A percentile compares a stretch with the other conserved stretches of the same genome.
Evolutionary conservation across 495 filamentous ascomycete genomes (phyloP).

Genomic region (Penicillium psychrofluorescens): DNA sequence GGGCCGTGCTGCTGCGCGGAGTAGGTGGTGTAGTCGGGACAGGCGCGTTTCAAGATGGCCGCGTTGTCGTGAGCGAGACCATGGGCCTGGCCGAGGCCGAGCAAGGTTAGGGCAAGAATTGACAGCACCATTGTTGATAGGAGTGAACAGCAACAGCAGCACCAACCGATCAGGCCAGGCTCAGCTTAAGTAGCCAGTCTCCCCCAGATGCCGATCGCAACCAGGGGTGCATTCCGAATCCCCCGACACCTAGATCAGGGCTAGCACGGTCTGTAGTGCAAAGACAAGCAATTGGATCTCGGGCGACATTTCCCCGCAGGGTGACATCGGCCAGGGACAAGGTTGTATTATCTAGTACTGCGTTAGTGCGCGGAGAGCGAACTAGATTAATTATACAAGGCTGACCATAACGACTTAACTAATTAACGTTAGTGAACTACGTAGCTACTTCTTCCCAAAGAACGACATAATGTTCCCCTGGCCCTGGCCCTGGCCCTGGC

Average conservation of each 20-base stretch:
- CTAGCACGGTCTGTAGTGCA: no score
- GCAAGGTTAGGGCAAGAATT: slow-evolving; percentile 3
- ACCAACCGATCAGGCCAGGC: no score
- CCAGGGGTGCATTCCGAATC: slow-evolving; percentile 10
- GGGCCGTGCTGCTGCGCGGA: slow-evolving; percentile 48
- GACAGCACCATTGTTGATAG: not conserved
- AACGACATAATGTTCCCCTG: slow-evolving; percentile 94
- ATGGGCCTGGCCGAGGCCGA: slow-evolving; percentile 14
- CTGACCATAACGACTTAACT: no score
- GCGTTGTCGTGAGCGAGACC: slow-evolving; percentile 20
- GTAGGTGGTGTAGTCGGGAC: slow-evolving; percentile 46
- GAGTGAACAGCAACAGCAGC: not conserved
- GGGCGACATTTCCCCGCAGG: not conserved
- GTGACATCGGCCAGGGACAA: slow-evolving; percentile 15
- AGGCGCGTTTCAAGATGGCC: slow-evolving; percentile 33
- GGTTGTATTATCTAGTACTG: slow-evolving; percentile 12
- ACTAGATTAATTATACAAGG: no score
- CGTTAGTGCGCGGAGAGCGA: no score
- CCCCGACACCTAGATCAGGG: not conserved
- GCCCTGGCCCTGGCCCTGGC: slow-evolving; percentile 53
- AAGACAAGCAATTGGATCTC: no score
- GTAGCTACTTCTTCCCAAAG: slow-evolving; percentile 85
- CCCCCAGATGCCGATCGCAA: slow-evolving; percentile 13
- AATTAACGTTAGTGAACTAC: no score
- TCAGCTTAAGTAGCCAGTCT: not conserved